Base-by-base conservation (phyloP, 768 basidiomycete genomes). In the Suillus tomentosus region DNA sequence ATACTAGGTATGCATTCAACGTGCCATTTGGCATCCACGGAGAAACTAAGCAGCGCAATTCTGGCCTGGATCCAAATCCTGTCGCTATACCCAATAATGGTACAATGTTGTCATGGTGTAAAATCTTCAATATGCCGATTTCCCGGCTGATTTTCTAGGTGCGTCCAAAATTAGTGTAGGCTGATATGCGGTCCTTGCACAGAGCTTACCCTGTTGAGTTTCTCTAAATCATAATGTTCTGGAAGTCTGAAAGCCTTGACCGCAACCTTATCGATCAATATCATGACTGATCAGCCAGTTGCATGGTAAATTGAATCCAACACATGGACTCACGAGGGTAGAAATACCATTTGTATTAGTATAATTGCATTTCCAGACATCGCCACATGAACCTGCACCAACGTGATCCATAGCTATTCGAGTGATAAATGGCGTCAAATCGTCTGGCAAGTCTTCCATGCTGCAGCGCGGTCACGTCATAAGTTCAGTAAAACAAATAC, bases 21-120 rank as follows among this genome's bases (percentile, higher is more conserved):
- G 27, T 53, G 51, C 51, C 51, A 3, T 53, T 53, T 31, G 51
- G 51, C 17, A 53, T 31, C 51, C 51, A 53, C 17, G 17, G 31
- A 53, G 51, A 34, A 5, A 53, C 51, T 1, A 53, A 34, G 17
- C 51, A 53, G 17, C 31, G 51, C 51, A 53, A 34, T 27, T 34
- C 51, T 6, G 51, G n/a, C n/a, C n/a, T n/a, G n/a, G n/a, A n/a
- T 19, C 51, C 51, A 53, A 53, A 53, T 53, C 51, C 51, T 31
- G 17, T 53, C 17, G 51, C 27, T 53, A 34, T 34, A 11, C 51
- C 51, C 51, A 3, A 34, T 17, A 53, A 53, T 1, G 51, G 51
- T 31, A 53, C 51, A 10, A 53, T 34, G 31, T 53, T 53, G 8
- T 19, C 5, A 53, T 53, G 51, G 17, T 4, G 27, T 31, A 53